Percentiles rank a stretch among this genome's conserved stretches.
phyloP scores from a whole-genome alignment of 2,329 filamentous ascomycete species.

The Fusarium mexicanum region DNA sequence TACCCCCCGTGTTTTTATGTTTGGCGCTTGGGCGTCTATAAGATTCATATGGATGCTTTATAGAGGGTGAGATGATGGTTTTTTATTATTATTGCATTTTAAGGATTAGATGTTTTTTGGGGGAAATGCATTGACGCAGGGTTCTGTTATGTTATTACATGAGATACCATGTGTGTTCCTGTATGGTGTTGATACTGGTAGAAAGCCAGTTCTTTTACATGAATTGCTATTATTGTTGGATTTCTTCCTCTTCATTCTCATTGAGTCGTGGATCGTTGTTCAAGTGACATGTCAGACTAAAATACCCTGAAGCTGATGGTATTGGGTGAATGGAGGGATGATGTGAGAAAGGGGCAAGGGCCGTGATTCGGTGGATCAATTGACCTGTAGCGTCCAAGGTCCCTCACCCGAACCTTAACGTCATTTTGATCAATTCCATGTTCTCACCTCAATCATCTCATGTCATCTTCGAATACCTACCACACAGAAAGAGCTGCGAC shows the following conservation, averaged over 20 bases:
- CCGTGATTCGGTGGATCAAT: constrained; percentile 6
- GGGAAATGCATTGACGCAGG: neutral
- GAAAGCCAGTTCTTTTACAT: neutral
- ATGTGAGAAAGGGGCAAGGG: neutral
- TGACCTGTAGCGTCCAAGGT: neutral
- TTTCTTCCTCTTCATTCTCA: neutral
- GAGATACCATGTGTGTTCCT: constrained; percentile 8
- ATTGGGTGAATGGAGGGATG: neutral
- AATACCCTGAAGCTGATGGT: neutral
- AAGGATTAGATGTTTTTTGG: constrained; percentile 23
- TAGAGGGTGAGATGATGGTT: constrained; percentile 9
- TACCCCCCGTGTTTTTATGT: constrained; percentile 41
- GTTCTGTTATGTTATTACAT: neutral
- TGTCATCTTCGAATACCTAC: neutral
- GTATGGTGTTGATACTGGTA: neutral
- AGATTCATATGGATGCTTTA: constrained; percentile 21
- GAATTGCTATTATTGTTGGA: neutral
- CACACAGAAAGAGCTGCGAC: neutral
- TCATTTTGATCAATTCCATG: neutral
- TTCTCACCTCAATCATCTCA: neutral
- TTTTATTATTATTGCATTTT: neutral
- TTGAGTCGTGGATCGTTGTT: neutral
- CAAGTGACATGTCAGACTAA: neutral
- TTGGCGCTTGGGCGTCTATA: constrained; percentile 32
- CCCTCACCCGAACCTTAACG: neutral